These are phyloP conservation scores for Trichophyton rubrum DNA, from an alignment of 2,329 filamentous ascomycete species.

Conservation along the genomic window DNA sequence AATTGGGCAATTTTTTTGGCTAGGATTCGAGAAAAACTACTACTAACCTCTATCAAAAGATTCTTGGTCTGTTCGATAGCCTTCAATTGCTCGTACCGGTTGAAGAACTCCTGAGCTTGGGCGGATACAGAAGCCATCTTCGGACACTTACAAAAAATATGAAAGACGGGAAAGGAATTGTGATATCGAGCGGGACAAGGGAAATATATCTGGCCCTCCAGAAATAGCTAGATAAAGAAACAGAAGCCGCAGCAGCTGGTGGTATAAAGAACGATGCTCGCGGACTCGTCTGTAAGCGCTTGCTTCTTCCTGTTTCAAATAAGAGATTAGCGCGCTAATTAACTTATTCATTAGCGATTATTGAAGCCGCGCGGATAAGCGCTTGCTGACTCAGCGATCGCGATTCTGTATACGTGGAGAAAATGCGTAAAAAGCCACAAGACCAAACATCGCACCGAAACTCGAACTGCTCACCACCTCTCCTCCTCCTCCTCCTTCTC, in stretches of 20 bases:
- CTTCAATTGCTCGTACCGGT: slow-evolving; percentile 35
- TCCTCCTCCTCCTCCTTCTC: slow-evolving; percentile 3
- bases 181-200: background rate
- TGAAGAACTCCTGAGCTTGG: slow-evolving; percentile 24
- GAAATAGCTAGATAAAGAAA: background rate
- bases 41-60: slow-evolving; percentile 35
- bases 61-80: slow-evolving; percentile 36
- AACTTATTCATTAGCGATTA: too few relatives aligned
- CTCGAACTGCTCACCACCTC: background rate
- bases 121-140: slow-evolving; percentile 15
- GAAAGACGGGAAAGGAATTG: background rate
- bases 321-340: background rate
- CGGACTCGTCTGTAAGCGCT: background rate
- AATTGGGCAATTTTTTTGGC: background rate
- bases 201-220: background rate
- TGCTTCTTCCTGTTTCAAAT: background rate
- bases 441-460: background rate
- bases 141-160: slow-evolving; percentile 8
- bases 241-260: background rate
- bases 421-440: background rate
- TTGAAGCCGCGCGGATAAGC: background rate
- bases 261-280: slow-evolving; percentile 4
- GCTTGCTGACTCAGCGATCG: slow-evolving; percentile 8
- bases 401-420: slow-evolving; percentile 9
- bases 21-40: background rate